phyloP scores from a whole-genome alignment of 1,139 yeast genomes.

The Suhomyces panamericanus region DNA sequence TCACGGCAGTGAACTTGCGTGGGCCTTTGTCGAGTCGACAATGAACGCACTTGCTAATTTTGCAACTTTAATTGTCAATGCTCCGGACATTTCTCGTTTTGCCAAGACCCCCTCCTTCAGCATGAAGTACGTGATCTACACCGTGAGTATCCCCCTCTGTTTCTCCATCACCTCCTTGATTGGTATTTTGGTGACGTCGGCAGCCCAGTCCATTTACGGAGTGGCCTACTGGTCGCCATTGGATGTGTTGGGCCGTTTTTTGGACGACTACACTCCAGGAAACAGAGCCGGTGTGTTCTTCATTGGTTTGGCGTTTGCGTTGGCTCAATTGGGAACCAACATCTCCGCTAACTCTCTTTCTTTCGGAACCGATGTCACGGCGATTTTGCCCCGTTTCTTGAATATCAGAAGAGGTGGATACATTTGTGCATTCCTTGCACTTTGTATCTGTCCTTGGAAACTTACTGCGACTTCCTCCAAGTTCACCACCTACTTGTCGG shows the following conservation, averaged over 20 bases:
- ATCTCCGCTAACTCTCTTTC: conserved; percentile 86
- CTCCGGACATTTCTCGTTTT: conserved; percentile 89
- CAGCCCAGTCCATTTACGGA: conserved; percentile 69
- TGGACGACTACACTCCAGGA: conserved; percentile 56
- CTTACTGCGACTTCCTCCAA: conserved; percentile 69
- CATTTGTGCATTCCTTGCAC: conserved; percentile 75
- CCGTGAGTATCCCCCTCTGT: conserved; percentile 68
- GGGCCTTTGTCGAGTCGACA: conserved; percentile 80
- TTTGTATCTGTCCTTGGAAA: conserved; percentile 88
- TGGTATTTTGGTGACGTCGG: conserved; percentile 85
- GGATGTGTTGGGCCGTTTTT: conserved; percentile 67
- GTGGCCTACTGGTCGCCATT: conserved; percentile 83
- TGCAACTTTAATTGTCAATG: conserved; percentile 81
- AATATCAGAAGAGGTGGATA: conserved; percentile 70
- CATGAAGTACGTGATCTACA: conserved; percentile 46
- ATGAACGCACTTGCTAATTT: conserved; percentile 84
- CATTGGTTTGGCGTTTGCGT: conserved; percentile 71
- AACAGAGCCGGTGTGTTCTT: conserved; percentile 88
- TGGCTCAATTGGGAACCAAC: conserved; percentile 91
- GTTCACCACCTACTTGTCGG: conserved; percentile 82
- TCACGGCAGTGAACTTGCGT: conserved; percentile 63
- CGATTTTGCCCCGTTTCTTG: conserved; percentile 73
- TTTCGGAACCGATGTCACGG: conserved; percentile 90
- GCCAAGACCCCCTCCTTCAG: conserved; percentile 51
- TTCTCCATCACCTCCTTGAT: conserved; percentile 81